phyloP scores from a whole-genome alignment of 2,329 filamentous ascomycete genomes.

The Coleophoma cylindrospora region DNA sequence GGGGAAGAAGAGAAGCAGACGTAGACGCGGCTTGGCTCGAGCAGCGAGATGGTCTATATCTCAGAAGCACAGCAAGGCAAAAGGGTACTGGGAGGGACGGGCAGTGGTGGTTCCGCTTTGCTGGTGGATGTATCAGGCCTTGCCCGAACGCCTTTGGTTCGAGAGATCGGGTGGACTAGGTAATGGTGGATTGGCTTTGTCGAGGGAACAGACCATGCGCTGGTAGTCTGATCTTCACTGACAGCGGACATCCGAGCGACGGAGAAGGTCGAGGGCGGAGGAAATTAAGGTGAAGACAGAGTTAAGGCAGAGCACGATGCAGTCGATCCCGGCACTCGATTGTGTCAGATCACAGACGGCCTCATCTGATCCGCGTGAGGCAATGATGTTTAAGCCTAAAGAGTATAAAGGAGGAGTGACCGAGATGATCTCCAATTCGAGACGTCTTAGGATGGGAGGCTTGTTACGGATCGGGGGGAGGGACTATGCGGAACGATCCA shows the following conservation, averaged over 20 bases:
- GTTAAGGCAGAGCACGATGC: slow-evolving; percentile 7
- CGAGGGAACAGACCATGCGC: slow-evolving; percentile 43
- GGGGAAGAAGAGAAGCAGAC: slow-evolving; percentile 3
- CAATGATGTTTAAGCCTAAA: slow-evolving; percentile 7
- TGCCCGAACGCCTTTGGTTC: slow-evolving; percentile 21
- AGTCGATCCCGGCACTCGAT: slow-evolving; percentile 2
- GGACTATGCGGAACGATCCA: slow-evolving; percentile 1
- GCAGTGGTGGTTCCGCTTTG: slow-evolving; percentile 19
- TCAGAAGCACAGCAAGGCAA: slow-evolving; percentile 15
- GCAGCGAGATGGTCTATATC: slow-evolving; percentile 32
- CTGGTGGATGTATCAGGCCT: slow-evolving; percentile 29
- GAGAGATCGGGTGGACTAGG: slow-evolving; percentile 31
- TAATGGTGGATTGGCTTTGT: slow-evolving; percentile 30
- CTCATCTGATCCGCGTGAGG: slow-evolving; percentile 16
- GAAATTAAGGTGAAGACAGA: neutral
- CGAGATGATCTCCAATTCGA: slow-evolving; percentile 19
- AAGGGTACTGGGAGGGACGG: slow-evolving; percentile 19
- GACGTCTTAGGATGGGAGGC: slow-evolving; percentile 19
- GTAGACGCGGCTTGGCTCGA: slow-evolving; percentile 1
- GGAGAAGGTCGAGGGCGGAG: slow-evolving; percentile 1
- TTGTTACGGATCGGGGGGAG: slow-evolving; percentile 12
- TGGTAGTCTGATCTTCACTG: slow-evolving; percentile 45
- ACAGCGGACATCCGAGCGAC: slow-evolving; percentile 50
- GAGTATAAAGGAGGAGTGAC: slow-evolving; percentile 5
- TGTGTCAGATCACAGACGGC: slow-evolving; percentile 10